Evolutionary conservation across 2,329 filamentous ascomycete genomes (phyloP).

Genomic region (Cordyceps militaris): DNA sequence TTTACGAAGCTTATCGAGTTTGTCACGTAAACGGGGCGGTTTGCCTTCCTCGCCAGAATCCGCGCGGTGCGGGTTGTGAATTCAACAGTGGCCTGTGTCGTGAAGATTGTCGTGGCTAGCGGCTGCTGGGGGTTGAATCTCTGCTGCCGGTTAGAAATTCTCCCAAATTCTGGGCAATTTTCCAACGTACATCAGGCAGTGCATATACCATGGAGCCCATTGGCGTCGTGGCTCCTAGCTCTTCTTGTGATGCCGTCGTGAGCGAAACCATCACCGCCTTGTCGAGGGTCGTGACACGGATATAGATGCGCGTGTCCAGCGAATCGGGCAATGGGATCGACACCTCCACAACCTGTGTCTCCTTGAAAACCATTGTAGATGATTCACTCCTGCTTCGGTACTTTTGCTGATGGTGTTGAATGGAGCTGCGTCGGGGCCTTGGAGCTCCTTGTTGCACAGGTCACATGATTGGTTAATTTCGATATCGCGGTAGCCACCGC

Average conservation of each 20-base stretch:
- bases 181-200: conserved; percentile 67
- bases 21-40: conserved; percentile 78
- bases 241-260: conserved; percentile 49
- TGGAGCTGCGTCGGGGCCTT: neutral
- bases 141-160: conserved; percentile 24
- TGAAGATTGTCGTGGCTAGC: conserved; percentile 73
- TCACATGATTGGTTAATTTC: conserved; percentile 10
- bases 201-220: conserved; percentile 93
- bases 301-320: conserved; percentile 53
- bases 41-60: conserved; percentile 65
- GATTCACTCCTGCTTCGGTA: neutral
- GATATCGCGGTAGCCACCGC: neutral
- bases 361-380: conserved; percentile 20
- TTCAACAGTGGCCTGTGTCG: conserved; percentile 68
- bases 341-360: conserved; percentile 31
- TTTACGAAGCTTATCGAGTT: conserved; percentile 75
- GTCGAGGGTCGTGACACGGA: conserved; percentile 50
- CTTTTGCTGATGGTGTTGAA: neutral
- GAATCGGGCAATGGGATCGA: conserved; percentile 55
- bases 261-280: conserved; percentile 55
- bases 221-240: conserved; percentile 41
- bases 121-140: conserved; percentile 51
- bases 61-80: conserved; percentile 82
- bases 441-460: neutral
- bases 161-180: neutral